Evolutionary conservation across 192 early-diverging fungal species (phyloP), one percentile per base, ranked within the genome.

Genomic region (Entomortierella chlamydospora): DNA sequence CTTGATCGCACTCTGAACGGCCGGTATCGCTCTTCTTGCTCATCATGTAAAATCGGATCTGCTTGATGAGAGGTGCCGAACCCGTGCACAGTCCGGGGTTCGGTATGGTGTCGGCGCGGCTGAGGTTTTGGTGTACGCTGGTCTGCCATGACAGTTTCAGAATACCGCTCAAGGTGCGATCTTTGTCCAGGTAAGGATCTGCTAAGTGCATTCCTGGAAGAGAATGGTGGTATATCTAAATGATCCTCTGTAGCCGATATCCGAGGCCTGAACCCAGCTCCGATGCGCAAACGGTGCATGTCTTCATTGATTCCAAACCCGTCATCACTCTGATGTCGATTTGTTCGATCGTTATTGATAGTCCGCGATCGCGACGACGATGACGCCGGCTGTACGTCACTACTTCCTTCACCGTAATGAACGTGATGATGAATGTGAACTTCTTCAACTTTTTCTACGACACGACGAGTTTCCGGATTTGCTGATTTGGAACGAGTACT

Each of bases 381-480:
- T 45, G n/a, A n/a, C n/a, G n/a, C n/a, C n/a, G 23, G 26, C 28
- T 6, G 33, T 5, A 5, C 8, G 17, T 12, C 33, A 2, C 22
- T 23, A 20, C 39, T 60, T 0, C 55, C 61, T 20, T 62, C 66
- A 17, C 53, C 47, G 47, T 61, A 78, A 18, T 78, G 57, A 34
- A 69, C 61, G 20, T 70, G 73, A 41, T 69, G 73, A 26, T 78
- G 73, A 53, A 78, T 68, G 30, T 78, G 73, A 18, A 78, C 73
- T 31, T 77, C 66, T 39, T 77, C 73, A 26, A 64, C 54, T 26
- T 64, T 68, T 22, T 69, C 73, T 10, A 54, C 49, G 17, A 29
- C 0, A 23, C 51, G 57, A 23, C 42, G 57, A 28, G 28, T 47
- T 18, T 67, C 64, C 11, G 52, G 57, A 22, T 52, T 59, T 4